Evolutionary conservation across 1,284 basidiomycete genomes (phyloP).

Genomic region (Leccinum colubrinum): DNA sequence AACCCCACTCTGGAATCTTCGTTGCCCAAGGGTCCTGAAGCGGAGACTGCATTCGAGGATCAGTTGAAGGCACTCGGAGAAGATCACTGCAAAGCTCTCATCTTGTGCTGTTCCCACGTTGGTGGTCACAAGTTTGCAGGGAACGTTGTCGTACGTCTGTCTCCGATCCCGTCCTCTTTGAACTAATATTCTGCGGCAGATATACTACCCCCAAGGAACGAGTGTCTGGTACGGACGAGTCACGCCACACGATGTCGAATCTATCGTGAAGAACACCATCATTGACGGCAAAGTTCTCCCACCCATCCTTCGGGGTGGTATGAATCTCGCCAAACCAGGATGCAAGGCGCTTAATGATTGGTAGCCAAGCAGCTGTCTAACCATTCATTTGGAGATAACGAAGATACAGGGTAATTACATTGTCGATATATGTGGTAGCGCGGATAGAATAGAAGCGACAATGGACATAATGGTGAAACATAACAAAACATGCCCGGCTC

Average conservation of each 20-base stretch:
- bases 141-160: slow-evolving; percentile 72
- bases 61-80: slow-evolving; percentile 52
- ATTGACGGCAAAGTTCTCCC: slow-evolving; percentile 81
- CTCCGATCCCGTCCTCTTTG: background rate
- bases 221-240: slow-evolving; percentile 94
- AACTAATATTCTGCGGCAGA: slow-evolving; percentile 42
- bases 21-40: slow-evolving; percentile 39
- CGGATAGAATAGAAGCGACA: slow-evolving; percentile 24
- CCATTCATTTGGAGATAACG: background rate
- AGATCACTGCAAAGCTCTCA: slow-evolving; percentile 57
- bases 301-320: slow-evolving; percentile 78
- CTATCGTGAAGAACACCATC: slow-evolving; percentile 86
- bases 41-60: slow-evolving; percentile 36
- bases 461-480: slow-evolving; percentile 8
- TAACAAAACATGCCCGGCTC: background rate
- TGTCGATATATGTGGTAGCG: slow-evolving; percentile 27
- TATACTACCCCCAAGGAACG: slow-evolving; percentile 82
- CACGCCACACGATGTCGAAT: slow-evolving; percentile 82
- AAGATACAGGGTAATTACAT: slow-evolving; percentile 24
- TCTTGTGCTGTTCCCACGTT: slow-evolving; percentile 85
- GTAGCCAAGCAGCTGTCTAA: slow-evolving; percentile 39
- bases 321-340: slow-evolving; percentile 69
- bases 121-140: slow-evolving; percentile 92
- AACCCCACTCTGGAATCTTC: slow-evolving; percentile 53
- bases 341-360: slow-evolving; percentile 70